Percentiles rank a stretch among this genome's conserved stretches.
Evolutionary conservation across 1,139 yeast genomes (phyloP).

Genomic region (Geotrichum restrictum): DNA sequence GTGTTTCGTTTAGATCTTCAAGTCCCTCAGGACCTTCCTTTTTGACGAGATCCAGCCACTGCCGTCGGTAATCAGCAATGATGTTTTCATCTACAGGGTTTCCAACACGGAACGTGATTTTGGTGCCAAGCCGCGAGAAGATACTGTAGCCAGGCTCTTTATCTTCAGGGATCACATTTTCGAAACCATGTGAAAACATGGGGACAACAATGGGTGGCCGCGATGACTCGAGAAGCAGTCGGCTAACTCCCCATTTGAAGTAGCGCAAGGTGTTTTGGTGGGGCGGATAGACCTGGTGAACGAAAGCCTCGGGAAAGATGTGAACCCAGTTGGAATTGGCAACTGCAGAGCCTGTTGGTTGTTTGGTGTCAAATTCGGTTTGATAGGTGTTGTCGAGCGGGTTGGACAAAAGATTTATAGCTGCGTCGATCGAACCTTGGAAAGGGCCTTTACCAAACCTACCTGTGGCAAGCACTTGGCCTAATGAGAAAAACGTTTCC

Average conservation of each 20-base stretch:
- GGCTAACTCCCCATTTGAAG: constrained; percentile 92
- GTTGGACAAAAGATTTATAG: constrained; percentile 71
- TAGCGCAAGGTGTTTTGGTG: constrained; percentile 81
- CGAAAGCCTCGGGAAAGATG: constrained; percentile 93
- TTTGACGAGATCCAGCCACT: constrained; percentile 63
- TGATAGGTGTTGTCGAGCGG: constrained; percentile 22
- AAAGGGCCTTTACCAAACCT: constrained; percentile 92
- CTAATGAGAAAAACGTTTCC: constrained; percentile 65
- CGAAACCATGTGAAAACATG: constrained; percentile 80
- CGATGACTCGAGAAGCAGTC: constrained; percentile 77
- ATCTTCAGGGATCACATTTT: constrained; percentile 76
- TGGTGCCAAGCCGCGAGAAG: constrained; percentile 54
- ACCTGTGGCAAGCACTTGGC: constrained; percentile 79
- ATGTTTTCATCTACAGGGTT: constrained; percentile 59
- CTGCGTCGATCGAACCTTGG: constrained; percentile 86
- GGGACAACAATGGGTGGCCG: constrained; percentile 88
- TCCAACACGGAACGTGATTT: constrained; percentile 70
- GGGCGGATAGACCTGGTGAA: constrained; percentile 78
- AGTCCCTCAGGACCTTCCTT: constrained; percentile 37
- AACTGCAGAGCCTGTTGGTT: constrained; percentile 7
- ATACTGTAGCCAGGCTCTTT: constrained; percentile 38
- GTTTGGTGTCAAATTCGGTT: constrained; percentile 17
- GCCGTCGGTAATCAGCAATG: constrained; percentile 57
- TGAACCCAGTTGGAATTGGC: constrained; percentile 71
- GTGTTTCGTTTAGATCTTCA: constrained; percentile 55